Conservation (phyloP, 495 filamentous ascomycete genomes). For the Podospora fimiseda region DNA sequence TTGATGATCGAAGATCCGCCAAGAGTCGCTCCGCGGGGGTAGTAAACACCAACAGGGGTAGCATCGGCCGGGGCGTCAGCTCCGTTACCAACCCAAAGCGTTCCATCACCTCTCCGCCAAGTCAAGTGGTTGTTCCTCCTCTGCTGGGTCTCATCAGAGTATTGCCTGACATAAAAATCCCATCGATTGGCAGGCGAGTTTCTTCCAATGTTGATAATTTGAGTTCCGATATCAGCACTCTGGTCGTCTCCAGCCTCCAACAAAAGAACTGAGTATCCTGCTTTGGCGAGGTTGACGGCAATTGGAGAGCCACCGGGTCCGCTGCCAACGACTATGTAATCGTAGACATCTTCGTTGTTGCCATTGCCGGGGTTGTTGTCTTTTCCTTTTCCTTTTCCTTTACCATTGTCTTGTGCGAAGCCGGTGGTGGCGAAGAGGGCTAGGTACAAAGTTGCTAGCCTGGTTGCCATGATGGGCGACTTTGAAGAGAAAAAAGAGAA, state of each 20-base stretch:
- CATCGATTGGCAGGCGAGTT: slow-evolving; percentile 29
- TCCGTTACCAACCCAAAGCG: slow-evolving; percentile 27
- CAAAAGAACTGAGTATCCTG: slow-evolving; percentile 48
- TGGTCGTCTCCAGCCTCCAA: slow-evolving; percentile 56
- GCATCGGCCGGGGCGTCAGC: slow-evolving; percentile 32
- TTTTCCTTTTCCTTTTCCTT: too few species aligned
- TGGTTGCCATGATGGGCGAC: neutral
- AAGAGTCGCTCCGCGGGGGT: slow-evolving; percentile 42
- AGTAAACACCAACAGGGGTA: slow-evolving; percentile 38
- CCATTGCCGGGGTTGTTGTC: neutral
- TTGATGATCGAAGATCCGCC: slow-evolving; percentile 44
- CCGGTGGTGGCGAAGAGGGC: neutral
- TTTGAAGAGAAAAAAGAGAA: neutral
- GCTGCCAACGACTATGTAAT: slow-evolving; percentile 54
- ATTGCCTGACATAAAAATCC: slow-evolving; percentile 38
- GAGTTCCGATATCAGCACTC: slow-evolving; percentile 30
- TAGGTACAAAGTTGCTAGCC: neutral
- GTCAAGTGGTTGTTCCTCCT: slow-evolving; percentile 33
- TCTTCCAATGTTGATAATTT: slow-evolving; percentile 18
- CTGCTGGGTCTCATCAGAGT: slow-evolving; percentile 24
- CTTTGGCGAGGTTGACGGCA: slow-evolving; percentile 48
- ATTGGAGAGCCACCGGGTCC: slow-evolving; percentile 54
- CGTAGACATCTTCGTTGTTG: slow-evolving; percentile 29
- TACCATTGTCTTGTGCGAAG: neutral
- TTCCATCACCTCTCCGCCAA: slow-evolving; percentile 23